Conservation (phyloP, 2,329 filamentous ascomycete species). For the Ploettnerulaceae sp. region DNA sequence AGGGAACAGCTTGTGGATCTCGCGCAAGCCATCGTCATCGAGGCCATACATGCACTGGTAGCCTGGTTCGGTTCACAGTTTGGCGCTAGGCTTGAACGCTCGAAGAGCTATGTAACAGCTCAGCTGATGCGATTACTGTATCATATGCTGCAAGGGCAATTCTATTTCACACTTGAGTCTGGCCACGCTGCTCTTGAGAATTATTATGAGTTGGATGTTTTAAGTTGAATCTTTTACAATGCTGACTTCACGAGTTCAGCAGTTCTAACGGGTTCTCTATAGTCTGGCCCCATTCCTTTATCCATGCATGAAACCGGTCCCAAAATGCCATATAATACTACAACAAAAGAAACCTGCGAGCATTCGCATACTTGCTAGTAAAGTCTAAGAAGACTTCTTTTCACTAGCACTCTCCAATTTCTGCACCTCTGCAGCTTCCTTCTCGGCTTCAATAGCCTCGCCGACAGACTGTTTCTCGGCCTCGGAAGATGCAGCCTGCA, state of each 20-base stretch:
- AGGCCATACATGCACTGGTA: slow-evolving; percentile 3
- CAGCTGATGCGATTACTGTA: too few relatives aligned
- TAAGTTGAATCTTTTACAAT: slow-evolving; percentile 22
- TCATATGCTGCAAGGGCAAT: too few relatives aligned
- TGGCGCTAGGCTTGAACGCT: slow-evolving; percentile 3
- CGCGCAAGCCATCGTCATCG: slow-evolving; percentile 16
- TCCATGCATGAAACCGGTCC: slow-evolving; percentile 23
- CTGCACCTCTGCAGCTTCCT: slow-evolving; percentile 44
- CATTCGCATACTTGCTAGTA: slow-evolving; percentile 8
- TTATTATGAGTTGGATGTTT: slow-evolving; percentile 1
- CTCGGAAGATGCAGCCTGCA: slow-evolving; percentile 44
- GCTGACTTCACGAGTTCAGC: slow-evolving; percentile 18
- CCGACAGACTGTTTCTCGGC: slow-evolving; percentile 44
- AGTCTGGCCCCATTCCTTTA: slow-evolving; percentile 21
- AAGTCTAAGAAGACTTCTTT: slow-evolving; percentile 17
- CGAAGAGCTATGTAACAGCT: background rate
- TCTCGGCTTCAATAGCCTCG: slow-evolving; percentile 53
- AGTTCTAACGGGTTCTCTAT: slow-evolving; percentile 27
- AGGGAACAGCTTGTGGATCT: slow-evolving; percentile 9
- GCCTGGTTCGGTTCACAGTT: slow-evolving; percentile 2
- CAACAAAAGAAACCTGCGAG: slow-evolving; percentile 24
- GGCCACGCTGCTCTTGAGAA: background rate
- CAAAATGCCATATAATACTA: slow-evolving; percentile 23
- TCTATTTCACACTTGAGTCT: background rate
- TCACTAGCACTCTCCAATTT: slow-evolving; percentile 36